A percentile compares a stretch with the other conserved stretches of the same genome.
These are phyloP conservation scores for Alternaria triticina DNA, from an alignment of 2,329 filamentous ascomycete species.

Conservation along the genomic window DNA sequence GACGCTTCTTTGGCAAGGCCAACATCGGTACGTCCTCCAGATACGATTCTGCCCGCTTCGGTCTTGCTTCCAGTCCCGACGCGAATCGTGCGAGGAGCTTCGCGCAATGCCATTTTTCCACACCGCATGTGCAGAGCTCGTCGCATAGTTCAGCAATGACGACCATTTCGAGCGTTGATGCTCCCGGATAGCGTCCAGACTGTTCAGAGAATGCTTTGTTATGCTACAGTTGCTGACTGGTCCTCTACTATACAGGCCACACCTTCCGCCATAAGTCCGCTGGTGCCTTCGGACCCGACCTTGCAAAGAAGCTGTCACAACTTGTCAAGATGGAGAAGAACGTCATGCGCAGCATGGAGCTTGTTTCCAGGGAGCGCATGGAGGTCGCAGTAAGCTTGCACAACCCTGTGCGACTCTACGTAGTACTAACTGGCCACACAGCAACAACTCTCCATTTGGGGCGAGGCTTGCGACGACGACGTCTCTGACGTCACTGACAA, in stretches of 20 bases:
- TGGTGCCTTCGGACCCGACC: conserved; percentile 81
- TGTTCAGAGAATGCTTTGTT: not conserved
- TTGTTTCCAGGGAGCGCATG: conserved; percentile 95
- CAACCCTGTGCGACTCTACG: conserved; percentile 1
- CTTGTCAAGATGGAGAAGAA: conserved; percentile 99
- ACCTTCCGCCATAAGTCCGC: conserved; percentile 75
- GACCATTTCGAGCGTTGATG: not conserved
- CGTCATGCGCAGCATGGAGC: conserved; percentile 97
- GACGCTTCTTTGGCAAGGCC: conserved; percentile 84
- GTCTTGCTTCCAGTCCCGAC: not conserved
- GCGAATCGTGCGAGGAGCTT: not conserved
- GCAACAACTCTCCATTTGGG: conserved; percentile 99
- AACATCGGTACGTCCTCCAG: conserved; percentile 74
- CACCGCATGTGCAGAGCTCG: not conserved
- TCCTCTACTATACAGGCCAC: conserved; percentile 60
- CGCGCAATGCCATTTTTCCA: not conserved
- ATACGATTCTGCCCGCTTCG: not conserved
- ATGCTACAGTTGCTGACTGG: conserved; percentile 11
- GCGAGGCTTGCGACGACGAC: conserved; percentile 92
- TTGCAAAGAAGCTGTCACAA: conserved; percentile 96
- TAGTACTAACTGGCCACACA: conserved; percentile 49
- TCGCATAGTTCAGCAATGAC: not conserved
- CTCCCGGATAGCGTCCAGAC: not conserved
- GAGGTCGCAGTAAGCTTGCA: conserved; percentile 83
- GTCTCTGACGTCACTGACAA: conserved; percentile 99